Percentiles rank a stretch among this genome's conserved stretches.
These are phyloP conservation scores for Penicillium steckii DNA, from an alignment of 495 filamentous ascomycete species.

Conservation along the genomic window DNA sequence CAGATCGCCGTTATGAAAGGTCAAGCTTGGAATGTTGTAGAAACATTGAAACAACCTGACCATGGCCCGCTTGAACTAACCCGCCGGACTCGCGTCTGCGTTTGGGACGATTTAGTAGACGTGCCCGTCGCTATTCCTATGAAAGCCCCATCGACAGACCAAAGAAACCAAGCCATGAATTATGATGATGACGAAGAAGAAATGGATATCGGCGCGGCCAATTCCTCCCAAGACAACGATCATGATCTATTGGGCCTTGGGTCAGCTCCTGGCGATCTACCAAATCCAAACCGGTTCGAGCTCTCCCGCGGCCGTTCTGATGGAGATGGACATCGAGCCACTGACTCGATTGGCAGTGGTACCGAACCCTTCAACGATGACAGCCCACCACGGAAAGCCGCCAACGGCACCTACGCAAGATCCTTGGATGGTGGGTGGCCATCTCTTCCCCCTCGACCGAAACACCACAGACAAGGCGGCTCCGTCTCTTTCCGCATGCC, in stretches of 20 bases:
- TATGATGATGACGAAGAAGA: constrained; percentile 62
- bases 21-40: constrained; percentile 98
- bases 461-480: constrained; percentile 41
- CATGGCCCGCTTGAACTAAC: constrained; percentile 94
- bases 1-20: constrained; percentile 99
- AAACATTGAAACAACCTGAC: constrained; percentile 87
- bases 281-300: constrained; percentile 84
- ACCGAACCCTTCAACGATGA: constrained; percentile 35
- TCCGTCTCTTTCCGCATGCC: constrained; percentile 38
- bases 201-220: constrained; percentile 84
- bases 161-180: constrained; percentile 54
- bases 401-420: constrained; percentile 28
- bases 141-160: constrained; percentile 70
- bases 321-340: constrained; percentile 35
- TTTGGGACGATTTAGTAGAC: constrained; percentile 98
- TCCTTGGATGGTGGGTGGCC: constrained; percentile 40
- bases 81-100: constrained; percentile 82
- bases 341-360: constrained; percentile 33
- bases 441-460: constrained; percentile 32
- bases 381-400: constrained; percentile 28
- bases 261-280: constrained; percentile 64
- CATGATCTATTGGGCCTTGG: constrained; percentile 74
- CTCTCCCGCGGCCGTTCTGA: constrained; percentile 57
- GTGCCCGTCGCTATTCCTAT: constrained; percentile 92
- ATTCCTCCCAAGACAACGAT: constrained; percentile 54